These are phyloP conservation scores for Paralagenidium karlingii DNA, from an alignment of 352 stramenopile species.

Conservation along the genomic window DNA sequence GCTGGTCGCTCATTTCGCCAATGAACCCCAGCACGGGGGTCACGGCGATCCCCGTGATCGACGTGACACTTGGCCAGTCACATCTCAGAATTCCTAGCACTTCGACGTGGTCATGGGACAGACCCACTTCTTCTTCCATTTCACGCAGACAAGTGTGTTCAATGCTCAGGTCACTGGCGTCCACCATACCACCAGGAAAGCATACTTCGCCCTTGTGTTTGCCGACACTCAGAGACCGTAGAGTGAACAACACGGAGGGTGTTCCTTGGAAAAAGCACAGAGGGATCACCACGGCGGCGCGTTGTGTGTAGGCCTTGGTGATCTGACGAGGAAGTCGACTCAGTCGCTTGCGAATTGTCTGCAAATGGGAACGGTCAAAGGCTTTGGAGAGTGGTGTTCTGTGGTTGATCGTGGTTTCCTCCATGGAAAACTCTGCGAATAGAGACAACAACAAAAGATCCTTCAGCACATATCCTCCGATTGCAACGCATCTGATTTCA, in stretches of 20 bases:
- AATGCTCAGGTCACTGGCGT: slow-evolving; percentile 87
- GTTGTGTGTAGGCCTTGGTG: slow-evolving; percentile 82
- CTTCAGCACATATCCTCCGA: too few species aligned
- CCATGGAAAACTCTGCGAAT: slow-evolving; percentile 30
- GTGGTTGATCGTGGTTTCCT: slow-evolving; percentile 16
- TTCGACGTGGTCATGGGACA: slow-evolving; percentile 64
- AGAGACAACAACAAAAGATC: slow-evolving; percentile 1
- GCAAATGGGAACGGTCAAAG: slow-evolving; percentile 81
- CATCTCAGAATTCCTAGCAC: slow-evolving; percentile 92
- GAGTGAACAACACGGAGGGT: slow-evolving; percentile 93
- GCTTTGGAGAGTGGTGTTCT: slow-evolving; percentile 43
- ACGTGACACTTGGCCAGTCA: slow-evolving; percentile 93
- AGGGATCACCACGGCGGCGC: slow-evolving; percentile 91
- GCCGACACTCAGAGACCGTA: slow-evolving; percentile 82
- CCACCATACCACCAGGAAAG: slow-evolving; percentile 94
- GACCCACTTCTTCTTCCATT: slow-evolving; percentile 96
- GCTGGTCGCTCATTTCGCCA: slow-evolving; percentile 85
- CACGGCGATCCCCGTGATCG: slow-evolving; percentile 94
- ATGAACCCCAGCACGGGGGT: slow-evolving; percentile 95
- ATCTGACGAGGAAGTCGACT: slow-evolving; percentile 91
- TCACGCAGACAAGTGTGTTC: slow-evolving; percentile 94
- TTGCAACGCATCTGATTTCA: slow-evolving; percentile 5
- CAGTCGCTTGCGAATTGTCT: slow-evolving; percentile 90
- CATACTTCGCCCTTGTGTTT: slow-evolving; percentile 95
- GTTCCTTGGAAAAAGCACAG: slow-evolving; percentile 94